Evolutionary conservation across 2,329 filamentous ascomycete genomes (phyloP).

Genomic region (Ophidiomyces ophidiicola): DNA sequence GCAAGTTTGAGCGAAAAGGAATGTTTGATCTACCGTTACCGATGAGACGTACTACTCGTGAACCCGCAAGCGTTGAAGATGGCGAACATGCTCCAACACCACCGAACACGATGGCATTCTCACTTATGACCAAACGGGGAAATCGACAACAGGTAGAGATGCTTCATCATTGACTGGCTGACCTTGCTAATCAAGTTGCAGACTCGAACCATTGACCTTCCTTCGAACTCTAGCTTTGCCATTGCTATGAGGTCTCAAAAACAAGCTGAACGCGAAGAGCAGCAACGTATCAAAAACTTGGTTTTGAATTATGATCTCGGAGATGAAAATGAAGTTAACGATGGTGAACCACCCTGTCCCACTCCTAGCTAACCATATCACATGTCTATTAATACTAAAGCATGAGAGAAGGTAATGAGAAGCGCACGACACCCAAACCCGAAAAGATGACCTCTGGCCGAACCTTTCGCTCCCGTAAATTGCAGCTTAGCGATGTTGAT

Average conservation of each 20-base stretch:
- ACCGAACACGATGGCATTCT: conserved; percentile 80
- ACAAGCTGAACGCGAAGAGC: conserved; percentile 87
- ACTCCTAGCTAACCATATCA: conserved; percentile 18
- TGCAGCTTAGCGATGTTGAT: conserved; percentile 93
- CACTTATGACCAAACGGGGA: conserved; percentile 85
- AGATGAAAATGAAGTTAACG: conserved; percentile 62
- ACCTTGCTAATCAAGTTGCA: conserved; percentile 27
- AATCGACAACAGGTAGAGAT: conserved; percentile 74
- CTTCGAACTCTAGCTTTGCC: conserved; percentile 82
- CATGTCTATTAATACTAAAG: conserved; percentile 26
- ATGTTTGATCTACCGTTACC: conserved; percentile 96
- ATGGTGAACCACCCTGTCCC: conserved; percentile 50
- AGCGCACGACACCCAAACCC: conserved; percentile 31
- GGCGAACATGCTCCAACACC: conserved; percentile 25
- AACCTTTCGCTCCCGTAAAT: conserved; percentile 71
- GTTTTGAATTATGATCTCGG: conserved; percentile 93
- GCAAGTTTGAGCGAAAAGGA: conserved; percentile 89
- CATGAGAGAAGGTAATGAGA: conserved; percentile 28
- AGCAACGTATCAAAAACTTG: conserved; percentile 95
- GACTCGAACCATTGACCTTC: conserved; percentile 81
- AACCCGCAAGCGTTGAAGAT: conserved; percentile 35
- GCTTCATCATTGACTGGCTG: not conserved
- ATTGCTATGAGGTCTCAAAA: conserved; percentile 94
- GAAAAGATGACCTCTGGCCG: conserved; percentile 48
- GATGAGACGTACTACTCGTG: conserved; percentile 58